A percentile compares a stretch with the other conserved stretches of the same genome.
These are phyloP conservation scores for Polysphondylium violaceum DNA, from an alignment of 78 protist genomes.

Conservation along the genomic window DNA sequence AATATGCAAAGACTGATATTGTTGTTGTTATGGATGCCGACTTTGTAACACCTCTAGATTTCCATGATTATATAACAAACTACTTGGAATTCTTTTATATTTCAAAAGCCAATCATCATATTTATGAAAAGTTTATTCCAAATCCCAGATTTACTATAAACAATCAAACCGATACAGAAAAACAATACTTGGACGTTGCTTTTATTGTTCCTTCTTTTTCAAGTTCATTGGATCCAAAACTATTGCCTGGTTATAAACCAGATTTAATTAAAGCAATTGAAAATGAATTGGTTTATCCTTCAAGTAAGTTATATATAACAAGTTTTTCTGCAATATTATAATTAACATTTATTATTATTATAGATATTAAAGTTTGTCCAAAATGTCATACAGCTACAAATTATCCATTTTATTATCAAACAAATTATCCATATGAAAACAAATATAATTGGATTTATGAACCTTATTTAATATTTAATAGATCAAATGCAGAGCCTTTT, in stretches of 20 bases:
- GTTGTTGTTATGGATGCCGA: constrained; percentile 45
- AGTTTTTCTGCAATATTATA: too few species aligned
- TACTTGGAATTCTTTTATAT: neutral
- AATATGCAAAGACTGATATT: constrained; percentile 14
- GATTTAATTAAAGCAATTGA: neutral
- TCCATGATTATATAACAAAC: constrained; percentile 3
- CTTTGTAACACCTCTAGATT: constrained; percentile 20
- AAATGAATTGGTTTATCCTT: neutral
- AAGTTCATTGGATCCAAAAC: too few species aligned
- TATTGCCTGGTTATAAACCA: too few species aligned
- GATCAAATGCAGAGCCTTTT: neutral
- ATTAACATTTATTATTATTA: neutral
- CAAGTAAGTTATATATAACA: too few species aligned
- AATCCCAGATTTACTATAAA: too few species aligned
- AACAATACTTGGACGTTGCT: constrained; percentile 37
- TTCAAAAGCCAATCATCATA: neutral
- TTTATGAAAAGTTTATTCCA: too few species aligned
- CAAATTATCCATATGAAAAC: neutral
- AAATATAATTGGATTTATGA: constrained; percentile 40
- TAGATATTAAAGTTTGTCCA: constrained; percentile 32
- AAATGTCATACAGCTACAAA: constrained; percentile 71
- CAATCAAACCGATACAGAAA: too few species aligned
- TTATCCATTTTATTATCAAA: constrained; percentile 5
- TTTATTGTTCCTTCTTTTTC: constrained; percentile 60
- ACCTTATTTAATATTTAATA: constrained; percentile 12